These are phyloP conservation scores for Penicillium egyptiacum DNA, from an alignment of 495 filamentous ascomycete species.

Conservation along the genomic window DNA sequence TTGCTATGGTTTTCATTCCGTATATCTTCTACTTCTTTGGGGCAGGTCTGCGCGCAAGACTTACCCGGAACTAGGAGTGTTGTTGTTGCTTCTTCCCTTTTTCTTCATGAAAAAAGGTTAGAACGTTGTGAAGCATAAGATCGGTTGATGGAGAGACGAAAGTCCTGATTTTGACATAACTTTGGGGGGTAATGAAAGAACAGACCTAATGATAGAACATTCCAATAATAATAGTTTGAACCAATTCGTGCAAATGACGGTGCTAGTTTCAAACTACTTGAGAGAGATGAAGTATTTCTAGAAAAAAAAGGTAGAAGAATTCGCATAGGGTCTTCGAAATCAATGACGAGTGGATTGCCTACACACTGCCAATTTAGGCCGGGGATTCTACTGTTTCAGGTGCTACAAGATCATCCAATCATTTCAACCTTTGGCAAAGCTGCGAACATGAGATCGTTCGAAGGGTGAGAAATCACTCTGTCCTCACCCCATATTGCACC, in stretches of 20 bases:
- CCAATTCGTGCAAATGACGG: neutral
- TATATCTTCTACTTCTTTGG: constrained; percentile 43
- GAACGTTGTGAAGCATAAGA: neutral
- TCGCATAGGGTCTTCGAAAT: too few relatives aligned
- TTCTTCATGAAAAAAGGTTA: neutral
- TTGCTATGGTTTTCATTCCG: constrained; percentile 50
- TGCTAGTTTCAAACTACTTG: too few relatives aligned
- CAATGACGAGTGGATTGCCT: too few relatives aligned
- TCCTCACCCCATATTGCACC: too few relatives aligned
- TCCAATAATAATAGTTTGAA: neutral
- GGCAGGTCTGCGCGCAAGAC: constrained; percentile 22
- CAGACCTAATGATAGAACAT: neutral
- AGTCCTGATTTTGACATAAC: neutral
- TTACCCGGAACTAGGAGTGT: constrained; percentile 12
- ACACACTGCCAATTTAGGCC: too few relatives aligned
- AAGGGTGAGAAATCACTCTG: too few relatives aligned
- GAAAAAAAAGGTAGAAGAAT: too few relatives aligned
- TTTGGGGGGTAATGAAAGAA: neutral
- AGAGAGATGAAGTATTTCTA: too few relatives aligned
- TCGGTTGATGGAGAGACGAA: neutral
- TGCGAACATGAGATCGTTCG: too few relatives aligned
- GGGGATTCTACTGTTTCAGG: too few relatives aligned
- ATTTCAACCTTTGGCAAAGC: too few relatives aligned
- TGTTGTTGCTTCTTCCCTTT: neutral
- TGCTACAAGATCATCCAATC: too few relatives aligned